Conservation (phyloP, 202 grass and related monocot species). For the Schoenoplectus triqueter region DNA sequence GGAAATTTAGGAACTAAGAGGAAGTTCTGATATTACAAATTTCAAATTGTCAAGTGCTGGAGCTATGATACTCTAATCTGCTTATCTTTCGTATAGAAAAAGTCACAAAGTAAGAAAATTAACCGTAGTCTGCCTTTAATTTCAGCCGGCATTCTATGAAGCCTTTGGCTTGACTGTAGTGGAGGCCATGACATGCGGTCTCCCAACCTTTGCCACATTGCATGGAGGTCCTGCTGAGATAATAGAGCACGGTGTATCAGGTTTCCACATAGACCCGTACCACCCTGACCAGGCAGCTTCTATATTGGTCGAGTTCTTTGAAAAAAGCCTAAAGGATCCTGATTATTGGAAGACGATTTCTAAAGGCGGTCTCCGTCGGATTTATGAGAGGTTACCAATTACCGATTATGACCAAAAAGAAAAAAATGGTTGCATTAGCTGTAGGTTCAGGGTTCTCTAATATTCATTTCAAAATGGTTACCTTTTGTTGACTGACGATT, state of each 20-base stretch:
- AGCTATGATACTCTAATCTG: neutral
- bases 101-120: neutral
- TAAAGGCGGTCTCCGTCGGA: slow-evolving; percentile 67
- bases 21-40: neutral
- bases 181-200: slow-evolving; percentile 95
- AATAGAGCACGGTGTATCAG: slow-evolving; percentile 80
- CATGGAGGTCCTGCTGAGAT: slow-evolving; percentile 98
- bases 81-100: slow-evolving; percentile 8
- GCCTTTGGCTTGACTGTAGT: slow-evolving; percentile 96
- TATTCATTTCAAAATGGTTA: neutral
- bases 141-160: slow-evolving; percentile 96
- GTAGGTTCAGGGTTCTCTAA: neutral
- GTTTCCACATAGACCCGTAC: slow-evolving; percentile 95
- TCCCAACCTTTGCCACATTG: slow-evolving; percentile 91
- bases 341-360: slow-evolving; percentile 70
- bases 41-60: neutral
- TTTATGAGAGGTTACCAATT: slow-evolving; percentile 69
- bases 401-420: neutral
- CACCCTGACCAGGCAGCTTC: slow-evolving; percentile 76
- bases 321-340: slow-evolving; percentile 62
- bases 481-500: neutral
- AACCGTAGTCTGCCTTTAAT: slow-evolving; percentile 4
- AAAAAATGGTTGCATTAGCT: neutral
- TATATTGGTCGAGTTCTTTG: slow-evolving; percentile 76
- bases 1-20: neutral